Base-by-base conservation (phyloP, 768 basidiomycete species). In the Termitomyces titanicus region DNA sequence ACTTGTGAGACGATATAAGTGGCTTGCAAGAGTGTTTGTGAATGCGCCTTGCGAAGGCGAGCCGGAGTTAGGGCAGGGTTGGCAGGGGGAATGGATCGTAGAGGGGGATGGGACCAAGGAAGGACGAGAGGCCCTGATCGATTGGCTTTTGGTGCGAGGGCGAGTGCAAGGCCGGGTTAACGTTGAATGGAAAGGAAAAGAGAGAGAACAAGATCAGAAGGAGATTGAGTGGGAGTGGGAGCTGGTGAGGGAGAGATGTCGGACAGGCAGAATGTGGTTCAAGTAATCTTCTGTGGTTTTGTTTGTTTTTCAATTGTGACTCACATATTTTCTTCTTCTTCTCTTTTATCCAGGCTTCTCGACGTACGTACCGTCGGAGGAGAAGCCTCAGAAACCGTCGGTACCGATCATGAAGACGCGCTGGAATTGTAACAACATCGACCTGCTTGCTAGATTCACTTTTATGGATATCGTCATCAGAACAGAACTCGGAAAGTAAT, bases 181-280 rank as follows among this genome's bases (percentile, higher is more conserved):
- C 83, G 66, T 80, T 85, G 72, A 78, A 83, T 66, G 81, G 85
- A 73, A 78, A 31, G 86, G 86, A 9, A 86, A 90, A 58, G 91
- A 88, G 71, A 88, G 20, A 73, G 55, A 33, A 39, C 27, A 46
- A 20, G 51, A 38, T 25, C 13, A n/a, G 20, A 43, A n/a, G 20
- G 40, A 50, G 40, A 22, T 49, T 33, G 55, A 55, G 53, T 56
- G 55, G 62, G 60, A 53, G 38, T 61, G 52, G 57, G 54, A 54
- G 40, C 43, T 51, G 18, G 59, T 51, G 25, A 51, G 57, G 33
- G 46, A 55, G 54, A 62, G 58, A n/a, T 56, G 58, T 43, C 27
- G 45, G 31, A 56, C 50, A 55, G 44, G 49, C 7, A 50, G 57
- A 55, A 55, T 56, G 20, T 56, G 55, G 56, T 38, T 58, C 27